Conservation (phyloP, 495 filamentous ascomycete species). For the Patellaria atrata region DNA sequence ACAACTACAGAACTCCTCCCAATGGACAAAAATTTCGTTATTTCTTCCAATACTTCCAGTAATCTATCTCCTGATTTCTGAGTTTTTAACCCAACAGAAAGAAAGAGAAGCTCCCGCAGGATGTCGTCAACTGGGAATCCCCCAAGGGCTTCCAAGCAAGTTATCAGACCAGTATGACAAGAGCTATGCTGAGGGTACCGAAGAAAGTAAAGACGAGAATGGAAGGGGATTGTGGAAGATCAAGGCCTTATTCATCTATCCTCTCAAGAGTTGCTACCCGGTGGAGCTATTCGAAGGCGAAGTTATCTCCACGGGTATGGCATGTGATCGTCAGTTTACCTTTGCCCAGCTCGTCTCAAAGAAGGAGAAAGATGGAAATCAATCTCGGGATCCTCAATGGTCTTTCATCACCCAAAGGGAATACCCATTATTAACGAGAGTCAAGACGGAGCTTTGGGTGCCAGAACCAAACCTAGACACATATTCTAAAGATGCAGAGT, state of each 20-base stretch:
- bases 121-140: constrained; percentile 14
- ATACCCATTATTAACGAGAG: constrained; percentile 54
- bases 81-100: constrained; percentile 6
- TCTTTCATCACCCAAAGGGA: constrained; percentile 67
- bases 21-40: too few relatives aligned
- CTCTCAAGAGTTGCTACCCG: constrained; percentile 73
- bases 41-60: too few relatives aligned
- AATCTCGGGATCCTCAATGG: constrained; percentile 46
- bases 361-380: constrained; percentile 20
- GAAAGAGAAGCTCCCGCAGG: constrained; percentile 11
- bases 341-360: constrained; percentile 52
- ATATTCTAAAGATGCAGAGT: constrained; percentile 29
- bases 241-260: constrained; percentile 75
- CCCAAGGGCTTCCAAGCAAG: constrained; percentile 9
- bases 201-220: neutral
- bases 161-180: constrained; percentile 14
- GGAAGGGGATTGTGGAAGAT: constrained; percentile 36
- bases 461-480: constrained; percentile 46
- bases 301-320: constrained; percentile 56
- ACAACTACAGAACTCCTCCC: too few relatives aligned
- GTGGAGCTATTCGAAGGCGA: constrained; percentile 57
- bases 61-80: constrained; percentile 5
- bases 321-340: constrained; percentile 73
- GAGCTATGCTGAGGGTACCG: constrained; percentile 9
- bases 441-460: constrained; percentile 66